Evolutionary conservation across 148 eudicot genomes (phyloP), one percentile per base, ranked within the genome.

Genomic region (Nepenthes gracilis): DNA sequence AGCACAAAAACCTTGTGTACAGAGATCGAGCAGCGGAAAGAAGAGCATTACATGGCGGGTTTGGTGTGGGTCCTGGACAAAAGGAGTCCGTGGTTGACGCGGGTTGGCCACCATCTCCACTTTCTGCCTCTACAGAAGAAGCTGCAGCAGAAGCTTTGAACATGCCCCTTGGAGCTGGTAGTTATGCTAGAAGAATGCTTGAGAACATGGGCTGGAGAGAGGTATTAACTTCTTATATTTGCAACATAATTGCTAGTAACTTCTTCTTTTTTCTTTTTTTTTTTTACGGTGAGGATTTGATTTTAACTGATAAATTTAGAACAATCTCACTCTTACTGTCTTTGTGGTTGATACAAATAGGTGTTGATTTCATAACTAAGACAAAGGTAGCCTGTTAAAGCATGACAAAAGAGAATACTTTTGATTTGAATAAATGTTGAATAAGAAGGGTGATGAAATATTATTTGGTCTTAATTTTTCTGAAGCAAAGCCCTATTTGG

Each of bases 1-100:
- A 73, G 76, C 59, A 72, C 54, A 75, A 71, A 63, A 55, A 58
- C 60, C 66, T 67, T 63, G 70, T 36, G 50, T 94, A 94, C 64
- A 84, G 97, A 57, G 97, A 94, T 59, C 76, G 99, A 70, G 99
- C 99, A 75, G 92, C 99, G 33, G 99, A 89, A 78, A 94, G 97
- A 85, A 83, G 97, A 81, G 80, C 79, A 47, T 67, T 94, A 72
- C 97, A 89, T 48, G 91, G 95, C 52, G 85, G 85, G 60, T 94
- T 79, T 75, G 90, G 97, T 51, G 75, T 78, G 56, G 95, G 84
- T 60, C 95, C 85, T 6, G 99, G 92, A 40, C 97, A 93, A 62
- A 88, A 81, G 78, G 86, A 65, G 47, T 63, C 83, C 52, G 36
- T 49, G 1, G 55, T 47, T 57, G 71, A 45, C 58, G 65, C 38